These are phyloP conservation scores for Cyclospora cayetanensis DNA, from an alignment of 169 alveolate species.

Conservation along the genomic window DNA sequence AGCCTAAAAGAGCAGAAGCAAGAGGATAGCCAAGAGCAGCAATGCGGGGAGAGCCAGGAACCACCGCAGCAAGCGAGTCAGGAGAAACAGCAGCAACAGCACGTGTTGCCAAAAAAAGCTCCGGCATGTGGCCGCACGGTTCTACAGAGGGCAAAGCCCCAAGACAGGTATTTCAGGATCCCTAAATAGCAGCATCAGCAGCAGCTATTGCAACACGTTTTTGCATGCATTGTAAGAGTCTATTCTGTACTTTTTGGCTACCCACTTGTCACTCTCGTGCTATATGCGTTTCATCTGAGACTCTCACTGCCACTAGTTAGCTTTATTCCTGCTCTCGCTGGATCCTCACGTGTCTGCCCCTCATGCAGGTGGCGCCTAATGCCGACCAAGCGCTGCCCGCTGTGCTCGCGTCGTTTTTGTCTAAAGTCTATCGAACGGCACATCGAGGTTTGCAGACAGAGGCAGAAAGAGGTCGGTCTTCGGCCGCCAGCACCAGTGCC, in stretches of 20 bases:
- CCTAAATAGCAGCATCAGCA: not conserved
- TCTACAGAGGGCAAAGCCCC: not conserved
- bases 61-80: not conserved
- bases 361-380: slow-evolving; percentile 32
- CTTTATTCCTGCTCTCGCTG: no score
- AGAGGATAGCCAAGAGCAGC: not conserved
- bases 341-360: no score
- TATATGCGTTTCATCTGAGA: no score
- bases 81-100: not conserved
- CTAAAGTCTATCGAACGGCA: not conserved
- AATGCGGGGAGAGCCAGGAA: not conserved
- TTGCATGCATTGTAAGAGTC: no score
- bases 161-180: not conserved
- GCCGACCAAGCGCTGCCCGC: not conserved
- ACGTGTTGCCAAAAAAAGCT: not conserved
- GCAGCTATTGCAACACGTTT: no score
- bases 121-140: not conserved
- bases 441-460: not conserved
- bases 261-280: no score
- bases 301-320: no score
- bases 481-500: not conserved
- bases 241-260: no score
- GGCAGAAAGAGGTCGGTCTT: not conserved
- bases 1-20: not conserved
- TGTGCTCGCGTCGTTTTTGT: slow-evolving; percentile 5